These are phyloP conservation scores for Fusarium sp. DNA, from an alignment of 2,329 filamentous ascomycete genomes.

Conservation along the genomic window DNA sequence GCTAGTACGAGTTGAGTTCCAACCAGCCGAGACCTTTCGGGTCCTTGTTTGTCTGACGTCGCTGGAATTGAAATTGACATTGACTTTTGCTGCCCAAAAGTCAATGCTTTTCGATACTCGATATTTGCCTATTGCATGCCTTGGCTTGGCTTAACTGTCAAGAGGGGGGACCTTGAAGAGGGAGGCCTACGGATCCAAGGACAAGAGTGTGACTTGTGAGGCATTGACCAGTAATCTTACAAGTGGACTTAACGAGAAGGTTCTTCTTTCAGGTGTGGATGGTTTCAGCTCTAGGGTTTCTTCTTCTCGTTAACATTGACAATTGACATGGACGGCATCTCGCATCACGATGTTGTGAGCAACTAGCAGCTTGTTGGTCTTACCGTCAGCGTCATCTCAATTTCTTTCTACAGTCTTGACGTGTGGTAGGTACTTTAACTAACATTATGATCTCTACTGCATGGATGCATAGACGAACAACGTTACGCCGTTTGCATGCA, in stretches of 20 bases:
- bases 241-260: constrained; percentile 38
- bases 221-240: constrained; percentile 50
- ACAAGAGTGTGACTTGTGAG: constrained; percentile 12
- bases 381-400: constrained; percentile 12
- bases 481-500: constrained; percentile 28
- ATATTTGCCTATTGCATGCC: constrained; percentile 25
- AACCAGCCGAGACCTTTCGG: constrained; percentile 22
- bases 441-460: constrained; percentile 11
- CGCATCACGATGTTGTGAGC: constrained; percentile 15
- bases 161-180: constrained; percentile 12
- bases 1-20: constrained; percentile 30
- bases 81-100: constrained; percentile 25
- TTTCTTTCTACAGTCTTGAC: not conserved
- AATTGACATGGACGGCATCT: constrained; percentile 15
- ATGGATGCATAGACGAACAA: constrained; percentile 21
- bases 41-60: constrained; percentile 17
- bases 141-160: not conserved
- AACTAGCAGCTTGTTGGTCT: constrained; percentile 29
- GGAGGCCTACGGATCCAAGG: constrained; percentile 9
- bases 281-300: constrained; percentile 43
- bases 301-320: constrained; percentile 7
- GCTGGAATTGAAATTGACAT: constrained; percentile 9
- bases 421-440: not conserved
- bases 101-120: constrained; percentile 9
- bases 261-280: constrained; percentile 20